phyloP scores from a whole-genome alignment of 495 filamentous ascomycete genomes.

The Glonium stellatum region DNA sequence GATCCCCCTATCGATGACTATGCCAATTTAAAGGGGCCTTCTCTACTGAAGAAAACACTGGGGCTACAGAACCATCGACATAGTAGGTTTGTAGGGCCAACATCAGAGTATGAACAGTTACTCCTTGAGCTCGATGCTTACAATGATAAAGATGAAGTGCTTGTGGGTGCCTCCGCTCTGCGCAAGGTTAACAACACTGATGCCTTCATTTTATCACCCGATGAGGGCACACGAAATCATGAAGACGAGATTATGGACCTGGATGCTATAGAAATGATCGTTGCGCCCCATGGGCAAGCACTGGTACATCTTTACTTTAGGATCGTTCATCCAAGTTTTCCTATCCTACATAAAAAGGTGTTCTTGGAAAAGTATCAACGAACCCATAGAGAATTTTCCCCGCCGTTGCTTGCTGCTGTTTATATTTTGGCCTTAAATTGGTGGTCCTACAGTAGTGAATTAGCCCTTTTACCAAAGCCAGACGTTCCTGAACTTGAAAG shows the following conservation, averaged over 20 bases:
- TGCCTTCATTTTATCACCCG: conserved; percentile 63
- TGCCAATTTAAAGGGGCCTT: conserved; percentile 31
- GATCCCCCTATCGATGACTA: conserved; percentile 30
- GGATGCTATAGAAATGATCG: conserved; percentile 73
- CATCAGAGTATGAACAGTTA: conserved; percentile 61
- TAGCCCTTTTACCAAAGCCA: conserved; percentile 56
- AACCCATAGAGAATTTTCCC: conserved; percentile 67
- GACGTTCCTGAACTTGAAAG: conserved; percentile 67
- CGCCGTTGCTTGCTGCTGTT: conserved; percentile 74
- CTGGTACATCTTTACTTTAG: conserved; percentile 77
- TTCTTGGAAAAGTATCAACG: conserved; percentile 79
- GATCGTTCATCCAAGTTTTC: conserved; percentile 78
- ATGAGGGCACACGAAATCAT: conserved; percentile 50
- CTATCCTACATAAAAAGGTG: conserved; percentile 74
- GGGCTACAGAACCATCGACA: conserved; percentile 35
- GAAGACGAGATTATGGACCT: conserved; percentile 54
- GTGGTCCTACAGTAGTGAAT: conserved; percentile 65
- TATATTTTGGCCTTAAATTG: conserved; percentile 85
- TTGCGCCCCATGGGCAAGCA: conserved; percentile 68
- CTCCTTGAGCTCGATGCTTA: conserved; percentile 60
- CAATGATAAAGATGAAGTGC: conserved; percentile 59
- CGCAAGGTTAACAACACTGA: conserved; percentile 69
- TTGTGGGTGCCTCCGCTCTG: conserved; percentile 53
- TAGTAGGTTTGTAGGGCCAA: conserved; percentile 29
- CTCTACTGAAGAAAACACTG: conserved; percentile 32